These are phyloP conservation scores for Neopestalotiopsis rosae DNA, from an alignment of 2,329 filamentous ascomycete genomes.

Conservation along the genomic window DNA sequence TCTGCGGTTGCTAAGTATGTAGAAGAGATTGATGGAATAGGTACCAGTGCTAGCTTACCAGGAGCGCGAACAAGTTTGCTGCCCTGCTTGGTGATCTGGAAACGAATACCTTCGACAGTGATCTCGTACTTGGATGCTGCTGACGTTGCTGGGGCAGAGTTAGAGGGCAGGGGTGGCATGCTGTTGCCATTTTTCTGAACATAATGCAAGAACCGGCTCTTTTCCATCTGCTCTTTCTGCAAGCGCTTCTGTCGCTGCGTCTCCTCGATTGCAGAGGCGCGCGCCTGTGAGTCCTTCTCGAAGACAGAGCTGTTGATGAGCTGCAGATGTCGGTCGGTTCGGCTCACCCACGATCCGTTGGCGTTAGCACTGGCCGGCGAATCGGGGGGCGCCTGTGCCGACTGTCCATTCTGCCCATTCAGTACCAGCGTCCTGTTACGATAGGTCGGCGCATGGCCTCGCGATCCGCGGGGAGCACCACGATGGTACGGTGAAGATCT, in stretches of 20 bases:
- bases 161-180: constrained; percentile 31
- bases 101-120: constrained; percentile 73
- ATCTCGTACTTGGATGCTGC: constrained; percentile 62
- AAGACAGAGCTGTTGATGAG: constrained; percentile 82
- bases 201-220: constrained; percentile 56
- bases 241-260: constrained; percentile 64
- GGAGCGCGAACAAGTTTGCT: constrained; percentile 80
- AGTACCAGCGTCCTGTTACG: constrained; percentile 39
- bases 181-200: constrained; percentile 42
- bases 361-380: constrained; percentile 38
- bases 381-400: constrained; percentile 29
- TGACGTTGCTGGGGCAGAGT: constrained; percentile 36
- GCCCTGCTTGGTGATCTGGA: constrained; percentile 75
- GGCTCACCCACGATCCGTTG: constrained; percentile 67
- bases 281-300: constrained; percentile 72
- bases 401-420: constrained; percentile 36
- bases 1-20: constrained; percentile 43
- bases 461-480: constrained; percentile 27
- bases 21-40: constrained; percentile 11
- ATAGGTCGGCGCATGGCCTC: constrained; percentile 33
- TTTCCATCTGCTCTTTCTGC: constrained; percentile 62
- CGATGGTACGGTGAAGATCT: constrained; percentile 36
- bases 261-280: constrained; percentile 74
- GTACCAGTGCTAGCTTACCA: constrained; percentile 56
- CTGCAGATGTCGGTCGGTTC: constrained; percentile 78